phyloP scores from a whole-genome alignment of 1,284 basidiomycete genomes.

The Tilletia caries region DNA sequence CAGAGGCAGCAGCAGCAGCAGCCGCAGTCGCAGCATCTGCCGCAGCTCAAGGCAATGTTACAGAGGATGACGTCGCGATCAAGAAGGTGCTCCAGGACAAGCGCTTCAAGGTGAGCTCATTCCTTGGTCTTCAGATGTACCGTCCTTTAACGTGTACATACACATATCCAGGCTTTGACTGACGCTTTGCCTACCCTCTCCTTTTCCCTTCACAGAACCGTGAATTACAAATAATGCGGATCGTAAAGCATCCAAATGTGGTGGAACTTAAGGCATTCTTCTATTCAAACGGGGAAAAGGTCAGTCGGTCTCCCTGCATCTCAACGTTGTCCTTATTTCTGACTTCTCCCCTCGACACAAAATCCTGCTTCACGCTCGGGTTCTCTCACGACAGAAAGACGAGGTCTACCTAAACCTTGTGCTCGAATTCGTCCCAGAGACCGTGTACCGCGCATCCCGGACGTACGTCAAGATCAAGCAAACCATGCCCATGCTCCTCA shows the following conservation, averaged over 20 bases:
- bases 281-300: constrained; percentile 99
- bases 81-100: constrained; percentile 99
- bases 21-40: constrained; percentile 13
- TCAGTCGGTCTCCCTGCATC: constrained; percentile 47
- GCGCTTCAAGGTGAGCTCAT: constrained; percentile 83
- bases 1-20: constrained; percentile 10
- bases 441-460: constrained; percentile 95
- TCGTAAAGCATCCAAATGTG: constrained; percentile 95
- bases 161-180: too few relatives aligned
- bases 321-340: background rate
- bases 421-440: constrained; percentile 98
- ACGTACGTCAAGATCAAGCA: constrained; percentile 99
- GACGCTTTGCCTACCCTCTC: background rate
- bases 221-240: constrained; percentile 98
- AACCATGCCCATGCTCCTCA: constrained; percentile 98
- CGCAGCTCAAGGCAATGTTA: constrained; percentile 24
- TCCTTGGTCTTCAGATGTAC: too few relatives aligned
- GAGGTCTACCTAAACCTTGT: constrained; percentile 99
- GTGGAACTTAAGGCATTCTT: constrained; percentile 97
- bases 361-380: background rate
- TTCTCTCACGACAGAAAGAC: constrained; percentile 74
- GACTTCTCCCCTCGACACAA: too few relatives aligned
- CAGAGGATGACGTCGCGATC: constrained; percentile 84
- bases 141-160: too few relatives aligned
- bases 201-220: constrained; percentile 69